These are phyloP conservation scores for Coelastrella sp. DNA, from an alignment of 139 green algal genomes.

Conservation along the genomic window DNA sequence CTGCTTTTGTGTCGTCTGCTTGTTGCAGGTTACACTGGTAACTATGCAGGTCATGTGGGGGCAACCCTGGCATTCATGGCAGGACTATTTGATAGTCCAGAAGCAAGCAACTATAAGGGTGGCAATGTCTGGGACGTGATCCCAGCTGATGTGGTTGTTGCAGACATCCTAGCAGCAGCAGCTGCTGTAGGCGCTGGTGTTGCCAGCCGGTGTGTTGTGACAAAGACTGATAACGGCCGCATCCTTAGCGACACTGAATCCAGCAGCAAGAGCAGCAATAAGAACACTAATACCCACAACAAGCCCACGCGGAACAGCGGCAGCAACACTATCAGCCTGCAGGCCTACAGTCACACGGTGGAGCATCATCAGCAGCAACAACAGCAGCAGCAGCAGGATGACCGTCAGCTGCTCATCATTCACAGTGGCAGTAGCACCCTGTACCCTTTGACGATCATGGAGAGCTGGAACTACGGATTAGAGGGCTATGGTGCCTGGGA, in stretches of 20 bases:
- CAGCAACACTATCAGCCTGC: not conserved
- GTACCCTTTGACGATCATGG: slow-evolving; percentile 48
- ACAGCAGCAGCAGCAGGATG: slow-evolving; percentile 14
- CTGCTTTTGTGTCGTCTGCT: not conserved
- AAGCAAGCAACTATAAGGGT: slow-evolving; percentile 38
- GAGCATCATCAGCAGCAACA: not conserved
- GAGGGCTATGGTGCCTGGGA: slow-evolving; percentile 28
- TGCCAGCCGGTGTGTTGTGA: not conserved
- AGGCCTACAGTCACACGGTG: not conserved
- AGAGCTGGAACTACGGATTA: slow-evolving; percentile 43
- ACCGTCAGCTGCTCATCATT: slow-evolving; percentile 45
- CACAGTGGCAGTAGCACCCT: slow-evolving; percentile 44
- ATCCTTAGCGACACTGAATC: not conserved
- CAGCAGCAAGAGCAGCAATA: not conserved
- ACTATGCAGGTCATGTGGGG: slow-evolving; percentile 52
- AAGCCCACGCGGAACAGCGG: not conserved
- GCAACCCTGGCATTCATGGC: slow-evolving; percentile 54
- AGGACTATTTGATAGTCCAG: slow-evolving; percentile 55
- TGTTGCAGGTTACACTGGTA: slow-evolving; percentile 53
- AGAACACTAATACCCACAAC: not conserved
- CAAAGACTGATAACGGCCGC: not conserved
- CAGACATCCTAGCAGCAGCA: slow-evolving; percentile 57
- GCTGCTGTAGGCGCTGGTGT: slow-evolving; percentile 37
- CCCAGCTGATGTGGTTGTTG: slow-evolving; percentile 63
- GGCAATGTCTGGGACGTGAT: slow-evolving; percentile 62